Evolutionary conservation across 2,329 filamentous ascomycete genomes (phyloP).

Genomic region (Tricladium varicosporioides): DNA sequence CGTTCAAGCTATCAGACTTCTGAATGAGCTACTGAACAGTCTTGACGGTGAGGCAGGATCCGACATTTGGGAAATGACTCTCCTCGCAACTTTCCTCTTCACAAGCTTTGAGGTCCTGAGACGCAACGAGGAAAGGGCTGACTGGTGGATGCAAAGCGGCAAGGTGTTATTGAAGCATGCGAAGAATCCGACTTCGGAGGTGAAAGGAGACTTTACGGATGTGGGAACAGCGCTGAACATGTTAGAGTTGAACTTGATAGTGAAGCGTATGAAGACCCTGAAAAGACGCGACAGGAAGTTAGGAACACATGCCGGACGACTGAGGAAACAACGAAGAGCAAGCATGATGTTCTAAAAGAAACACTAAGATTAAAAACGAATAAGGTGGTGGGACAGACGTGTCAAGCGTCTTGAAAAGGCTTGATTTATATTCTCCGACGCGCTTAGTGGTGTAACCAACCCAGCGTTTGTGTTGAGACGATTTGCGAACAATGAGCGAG

Average conservation of each 20-base stretch:
- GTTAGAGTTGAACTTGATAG: slow-evolving; percentile 5
- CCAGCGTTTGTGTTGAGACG: no score
- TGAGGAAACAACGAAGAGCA: background rate
- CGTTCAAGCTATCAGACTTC: slow-evolving; percentile 4
- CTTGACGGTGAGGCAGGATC: background rate
- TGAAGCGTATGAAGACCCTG: slow-evolving; percentile 4
- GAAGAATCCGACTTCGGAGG: background rate
- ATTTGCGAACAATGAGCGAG: no score
- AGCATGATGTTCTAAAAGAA: background rate
- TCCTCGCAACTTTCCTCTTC: slow-evolving; percentile 15
- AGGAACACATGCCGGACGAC: background rate
- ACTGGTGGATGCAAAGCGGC: slow-evolving; percentile 9
- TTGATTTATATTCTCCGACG: no score
- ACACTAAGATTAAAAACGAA: no score
- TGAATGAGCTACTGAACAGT: background rate
- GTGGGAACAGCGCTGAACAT: background rate
- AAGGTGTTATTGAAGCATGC: slow-evolving; percentile 11
- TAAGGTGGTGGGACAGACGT: no score
- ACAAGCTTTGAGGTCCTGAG: slow-evolving; percentile 7
- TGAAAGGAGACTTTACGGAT: background rate
- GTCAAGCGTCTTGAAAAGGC: no score
- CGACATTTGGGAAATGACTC: slow-evolving; percentile 9
- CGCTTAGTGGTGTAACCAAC: no score
- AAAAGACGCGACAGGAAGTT: background rate
- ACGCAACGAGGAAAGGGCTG: slow-evolving; percentile 2